Conservation (phyloP, 495 filamentous ascomycete species). For the Talaromyces adpressus region DNA sequence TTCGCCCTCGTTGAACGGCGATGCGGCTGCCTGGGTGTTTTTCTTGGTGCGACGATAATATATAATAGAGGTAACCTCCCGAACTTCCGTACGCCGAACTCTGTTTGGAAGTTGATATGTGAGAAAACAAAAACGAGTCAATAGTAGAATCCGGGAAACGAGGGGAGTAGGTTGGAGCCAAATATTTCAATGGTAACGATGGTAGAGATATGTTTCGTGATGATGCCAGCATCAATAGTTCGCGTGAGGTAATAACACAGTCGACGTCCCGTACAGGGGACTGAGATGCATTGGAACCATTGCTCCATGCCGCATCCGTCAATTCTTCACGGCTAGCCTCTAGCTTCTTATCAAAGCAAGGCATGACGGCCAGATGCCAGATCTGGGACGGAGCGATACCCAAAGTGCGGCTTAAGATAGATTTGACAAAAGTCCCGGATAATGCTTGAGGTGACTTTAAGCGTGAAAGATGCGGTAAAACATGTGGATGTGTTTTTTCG, state of each 20-base stretch:
- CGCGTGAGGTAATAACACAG: slow-evolving; percentile 93
- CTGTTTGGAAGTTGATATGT: slow-evolving; percentile 17
- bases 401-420: slow-evolving; percentile 61
- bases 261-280: slow-evolving; percentile 79
- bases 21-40: slow-evolving; percentile 62
- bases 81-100: slow-evolving; percentile 58
- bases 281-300: slow-evolving; percentile 15
- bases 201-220: slow-evolving; percentile 70
- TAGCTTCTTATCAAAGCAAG: slow-evolving; percentile 98
- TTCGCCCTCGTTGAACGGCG: slow-evolving; percentile 66
- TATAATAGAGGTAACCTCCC: slow-evolving; percentile 80
- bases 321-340: slow-evolving; percentile 91
- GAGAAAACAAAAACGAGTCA: slow-evolving; percentile 61
- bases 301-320: slow-evolving; percentile 69
- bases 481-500: slow-evolving; percentile 91
- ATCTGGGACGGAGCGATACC: slow-evolving; percentile 70
- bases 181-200: slow-evolving; percentile 51
- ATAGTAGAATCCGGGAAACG: slow-evolving; percentile 64
- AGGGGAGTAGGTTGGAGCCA: slow-evolving; percentile 23
- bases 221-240: slow-evolving; percentile 80
- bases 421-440: slow-evolving; percentile 82
- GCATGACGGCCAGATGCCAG: slow-evolving; percentile 94
- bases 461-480: slow-evolving; percentile 83
- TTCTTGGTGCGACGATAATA: slow-evolving; percentile 64
- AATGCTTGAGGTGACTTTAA: slow-evolving; percentile 93